Evolutionary conservation across 495 filamentous ascomycete genomes (phyloP), one percentile per base, ranked within the genome.

Genomic region (Hypoxylon cercidicola): DNA sequence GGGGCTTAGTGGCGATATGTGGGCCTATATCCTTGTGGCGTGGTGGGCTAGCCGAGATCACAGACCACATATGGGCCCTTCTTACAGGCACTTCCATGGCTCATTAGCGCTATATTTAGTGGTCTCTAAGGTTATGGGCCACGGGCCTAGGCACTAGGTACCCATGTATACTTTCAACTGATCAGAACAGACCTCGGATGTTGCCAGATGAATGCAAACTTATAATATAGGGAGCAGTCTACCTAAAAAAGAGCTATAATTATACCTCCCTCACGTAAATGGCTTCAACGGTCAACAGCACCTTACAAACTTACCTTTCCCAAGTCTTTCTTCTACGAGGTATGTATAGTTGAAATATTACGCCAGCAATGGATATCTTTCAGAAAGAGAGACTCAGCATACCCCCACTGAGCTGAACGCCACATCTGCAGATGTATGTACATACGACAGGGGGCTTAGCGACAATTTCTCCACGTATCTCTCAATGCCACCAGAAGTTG

Each of bases 41-140:
- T 20, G 10, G 30, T 53, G 30, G 48, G 40, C 23, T 37, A 48
- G 50, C 16, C 41, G 16, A 47, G 28, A 12, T 53, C 57, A 67
- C 52, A 34, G 47, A 49, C 58, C 58, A 67, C 43, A 15, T 28
- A 12, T 10, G 28, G 35, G 45, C 44, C 25, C 25, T 7, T 28
- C 3, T 20, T 19, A 8, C n/a, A 37, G 35, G 45, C 44, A 30
- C 16, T 12, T 28, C 37, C n/a, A 55, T 13, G 23, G 18, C 20
- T 20, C 4, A 51, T 64, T 30, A 46, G 47, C 61, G 41, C 61
- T 64, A 64, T 58, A 64, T 64, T 58, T 64, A 64, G 61, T 34
- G 25, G 49, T 39, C 39, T 41, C 15, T 41, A 12, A 1, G 2
- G 2, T 5, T n/a, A 37, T 37, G 4, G 3, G 13, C 4, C 10